Percentiles rank a stretch among this genome's conserved stretches.
These are phyloP conservation scores for Ceratocystiopsis minuta DNA, from an alignment of 2,329 filamentous ascomycete genomes.

Conservation along the genomic window DNA sequence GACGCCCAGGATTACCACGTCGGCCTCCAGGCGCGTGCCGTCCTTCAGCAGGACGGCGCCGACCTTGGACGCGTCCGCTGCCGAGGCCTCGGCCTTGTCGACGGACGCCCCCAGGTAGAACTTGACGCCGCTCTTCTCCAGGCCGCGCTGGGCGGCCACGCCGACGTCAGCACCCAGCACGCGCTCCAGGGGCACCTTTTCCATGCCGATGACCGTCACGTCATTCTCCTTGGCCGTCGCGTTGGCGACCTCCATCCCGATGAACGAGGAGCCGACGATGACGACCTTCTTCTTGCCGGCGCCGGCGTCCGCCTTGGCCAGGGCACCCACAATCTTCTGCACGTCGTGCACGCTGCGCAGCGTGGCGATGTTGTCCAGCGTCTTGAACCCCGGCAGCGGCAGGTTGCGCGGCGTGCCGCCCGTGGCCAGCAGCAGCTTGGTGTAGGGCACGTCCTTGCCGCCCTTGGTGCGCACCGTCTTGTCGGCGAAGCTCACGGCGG, in stretches of 20 bases:
- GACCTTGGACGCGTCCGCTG: constrained; percentile 49
- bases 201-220: constrained; percentile 79
- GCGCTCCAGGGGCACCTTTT: constrained; percentile 65
- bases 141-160: constrained; percentile 54
- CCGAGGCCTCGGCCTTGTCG: constrained; percentile 61
- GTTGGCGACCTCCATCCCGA: constrained; percentile 94
- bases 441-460: constrained; percentile 57
- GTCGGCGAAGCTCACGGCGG: constrained; percentile 53
- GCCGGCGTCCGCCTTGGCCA: constrained; percentile 45
- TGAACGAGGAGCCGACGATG: constrained; percentile 83
- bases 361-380: constrained; percentile 71
- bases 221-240: constrained; percentile 62
- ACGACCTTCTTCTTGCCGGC: constrained; percentile 59
- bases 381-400: constrained; percentile 71
- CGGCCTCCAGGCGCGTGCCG: constrained; percentile 66
- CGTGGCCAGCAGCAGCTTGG: constrained; percentile 78
- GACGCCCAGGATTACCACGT: constrained; percentile 80
- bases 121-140: constrained; percentile 77
- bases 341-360: constrained; percentile 63
- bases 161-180: constrained; percentile 74
- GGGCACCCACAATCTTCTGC: constrained; percentile 58
- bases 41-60: constrained; percentile 72
- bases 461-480: constrained; percentile 60
- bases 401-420: constrained; percentile 62
- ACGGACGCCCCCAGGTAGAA: constrained; percentile 72